These are phyloP conservation scores for Leavenworthia alabamica DNA, from an alignment of 345 rosid species.

Conservation along the genomic window DNA sequence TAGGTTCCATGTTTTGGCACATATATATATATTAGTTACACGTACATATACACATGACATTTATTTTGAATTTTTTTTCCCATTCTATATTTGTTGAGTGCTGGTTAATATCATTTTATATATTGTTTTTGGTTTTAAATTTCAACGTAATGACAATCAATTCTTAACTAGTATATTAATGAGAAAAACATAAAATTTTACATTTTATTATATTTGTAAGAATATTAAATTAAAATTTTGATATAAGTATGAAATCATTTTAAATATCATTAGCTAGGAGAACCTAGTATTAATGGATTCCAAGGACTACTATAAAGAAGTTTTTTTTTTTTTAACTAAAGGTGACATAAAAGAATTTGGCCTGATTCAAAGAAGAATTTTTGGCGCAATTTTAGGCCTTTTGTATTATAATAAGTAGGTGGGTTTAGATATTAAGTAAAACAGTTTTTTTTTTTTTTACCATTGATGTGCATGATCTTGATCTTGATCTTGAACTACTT, in stretches of 20 bases:
- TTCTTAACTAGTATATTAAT: too few species aligned
- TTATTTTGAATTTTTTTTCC: background rate
- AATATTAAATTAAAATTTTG: too few species aligned
- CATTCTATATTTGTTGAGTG: background rate
- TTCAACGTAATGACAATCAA: too few species aligned
- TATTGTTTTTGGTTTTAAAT: too few species aligned
- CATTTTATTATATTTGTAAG: too few species aligned
- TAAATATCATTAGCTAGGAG: background rate
- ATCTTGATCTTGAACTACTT: background rate
- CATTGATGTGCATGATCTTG: background rate
- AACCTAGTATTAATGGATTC: constrained; percentile 2
- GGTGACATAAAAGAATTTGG: background rate
- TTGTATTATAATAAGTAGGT: too few species aligned
- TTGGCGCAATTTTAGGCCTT: background rate
- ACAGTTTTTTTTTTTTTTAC: too few species aligned
- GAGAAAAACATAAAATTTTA: too few species aligned
- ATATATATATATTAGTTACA: background rate
- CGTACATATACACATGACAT: background rate
- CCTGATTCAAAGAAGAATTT: background rate
- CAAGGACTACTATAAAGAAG: background rate
- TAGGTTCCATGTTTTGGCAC: constrained; percentile 9
- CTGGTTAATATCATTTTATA: background rate
- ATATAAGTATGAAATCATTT: too few species aligned
- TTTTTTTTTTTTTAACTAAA: background rate
- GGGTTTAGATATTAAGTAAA: too few species aligned